Percentiles rank a stretch among this genome's conserved stretches.
These are phyloP conservation scores for Fagopyrum esculentum DNA, from an alignment of 148 eudicot species.

Conservation along the genomic window DNA sequence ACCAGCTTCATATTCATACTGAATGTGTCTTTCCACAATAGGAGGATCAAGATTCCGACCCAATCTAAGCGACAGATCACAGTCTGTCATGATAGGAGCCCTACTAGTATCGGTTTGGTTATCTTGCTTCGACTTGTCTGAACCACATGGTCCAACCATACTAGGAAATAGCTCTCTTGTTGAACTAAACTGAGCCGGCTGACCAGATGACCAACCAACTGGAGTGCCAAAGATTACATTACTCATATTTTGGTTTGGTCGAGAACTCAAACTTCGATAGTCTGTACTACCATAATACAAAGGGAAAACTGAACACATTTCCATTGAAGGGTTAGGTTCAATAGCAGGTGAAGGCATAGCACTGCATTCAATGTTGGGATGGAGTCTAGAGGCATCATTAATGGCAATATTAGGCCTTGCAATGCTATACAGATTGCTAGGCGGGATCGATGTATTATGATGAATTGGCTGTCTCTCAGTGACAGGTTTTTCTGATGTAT, in stretches of 20 bases:
- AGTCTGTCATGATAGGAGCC: constrained; percentile 27
- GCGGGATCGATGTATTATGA: neutral
- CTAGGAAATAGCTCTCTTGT: constrained; percentile 31
- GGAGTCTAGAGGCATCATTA: constrained; percentile 20
- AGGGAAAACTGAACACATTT: constrained; percentile 51
- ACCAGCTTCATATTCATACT: constrained; percentile 21
- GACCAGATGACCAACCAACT: constrained; percentile 35
- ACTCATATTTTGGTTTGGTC: constrained; percentile 26
- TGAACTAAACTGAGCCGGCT: constrained; percentile 32
- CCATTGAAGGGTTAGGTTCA: constrained; percentile 27
- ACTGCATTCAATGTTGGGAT: constrained; percentile 23
- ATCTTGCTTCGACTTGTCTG: neutral
- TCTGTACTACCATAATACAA: constrained; percentile 49
- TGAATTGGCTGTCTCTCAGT: constrained; percentile 29
- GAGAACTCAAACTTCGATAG: constrained; percentile 29
- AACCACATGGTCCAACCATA: constrained; percentile 15
- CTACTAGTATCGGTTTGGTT: neutral
- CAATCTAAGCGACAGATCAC: constrained; percentile 79
- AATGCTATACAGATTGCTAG: constrained; percentile 25
- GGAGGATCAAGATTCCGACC: constrained; percentile 41
- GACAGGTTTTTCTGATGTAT: constrained; percentile 23
- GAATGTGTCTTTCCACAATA: constrained; percentile 8
- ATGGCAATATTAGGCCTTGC: constrained; percentile 14
- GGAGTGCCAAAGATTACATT: constrained; percentile 66
- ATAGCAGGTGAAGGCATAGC: constrained; percentile 17